A percentile compares a stretch with the other conserved stretches of the same genome.
Conservation (phyloP, 164 flowering plant genomes). For the grape (Vitis vinifera) region DNA sequence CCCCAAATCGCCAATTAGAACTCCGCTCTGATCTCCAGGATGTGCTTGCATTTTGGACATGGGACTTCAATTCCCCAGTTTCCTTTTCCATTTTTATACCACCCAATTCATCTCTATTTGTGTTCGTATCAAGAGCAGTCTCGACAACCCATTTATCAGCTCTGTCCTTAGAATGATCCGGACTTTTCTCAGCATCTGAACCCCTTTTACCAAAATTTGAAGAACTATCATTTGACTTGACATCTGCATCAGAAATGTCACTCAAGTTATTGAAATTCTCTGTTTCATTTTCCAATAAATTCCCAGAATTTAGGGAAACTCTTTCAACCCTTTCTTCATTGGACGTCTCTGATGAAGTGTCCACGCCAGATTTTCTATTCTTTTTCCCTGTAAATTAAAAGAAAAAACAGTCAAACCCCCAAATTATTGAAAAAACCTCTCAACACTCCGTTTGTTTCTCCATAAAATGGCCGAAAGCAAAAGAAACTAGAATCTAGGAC, state of each 20-base stretch:
- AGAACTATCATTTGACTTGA: constrained; percentile 19
- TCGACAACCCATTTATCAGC: constrained; percentile 15
- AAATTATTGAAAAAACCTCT: too few relatives aligned
- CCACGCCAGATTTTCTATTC: constrained; percentile 13
- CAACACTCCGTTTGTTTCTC: too few relatives aligned
- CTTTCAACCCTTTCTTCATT: constrained; percentile 24
- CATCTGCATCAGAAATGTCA: constrained; percentile 30
- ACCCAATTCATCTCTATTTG: constrained; percentile 8
- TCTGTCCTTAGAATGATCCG: constrained; percentile 5
- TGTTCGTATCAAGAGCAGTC: constrained; percentile 14
- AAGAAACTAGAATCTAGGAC: too few relatives aligned
- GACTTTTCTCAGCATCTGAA: constrained; percentile 3
- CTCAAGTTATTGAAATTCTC: constrained; percentile 16
- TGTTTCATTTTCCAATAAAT: constrained; percentile 15
- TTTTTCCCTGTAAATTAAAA: background rate
- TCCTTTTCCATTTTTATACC: constrained; percentile 7
- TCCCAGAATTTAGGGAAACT: constrained; percentile 6
- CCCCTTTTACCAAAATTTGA: constrained; percentile 19
- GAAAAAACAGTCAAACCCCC: background rate
- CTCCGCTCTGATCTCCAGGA: constrained; percentile 3
- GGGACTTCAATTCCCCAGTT: constrained; percentile 6
- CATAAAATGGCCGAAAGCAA: too few relatives aligned
- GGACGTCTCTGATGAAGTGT: constrained; percentile 22
- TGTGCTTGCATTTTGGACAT: background rate
- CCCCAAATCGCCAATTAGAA: constrained; percentile 12